Conservation (phyloP, 768 basidiomycete species). For the Melanogaster broomeanus region DNA sequence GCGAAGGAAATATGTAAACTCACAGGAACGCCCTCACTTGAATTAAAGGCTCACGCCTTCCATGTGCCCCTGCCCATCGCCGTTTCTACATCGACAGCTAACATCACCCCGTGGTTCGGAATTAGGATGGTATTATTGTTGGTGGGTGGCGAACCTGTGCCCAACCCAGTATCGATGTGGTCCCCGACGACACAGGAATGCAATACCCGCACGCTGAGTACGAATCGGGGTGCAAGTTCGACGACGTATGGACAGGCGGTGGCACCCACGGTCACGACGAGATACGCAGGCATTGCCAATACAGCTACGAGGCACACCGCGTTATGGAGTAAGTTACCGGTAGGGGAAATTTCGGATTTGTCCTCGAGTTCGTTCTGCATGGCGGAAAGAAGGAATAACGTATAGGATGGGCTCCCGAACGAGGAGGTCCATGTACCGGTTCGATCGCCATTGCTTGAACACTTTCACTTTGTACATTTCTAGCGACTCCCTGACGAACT, state of each 20-base stretch:
- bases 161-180: background rate
- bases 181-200: background rate
- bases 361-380: background rate
- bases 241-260: background rate
- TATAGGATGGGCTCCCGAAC: slow-evolving; percentile 10
- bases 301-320: no score
- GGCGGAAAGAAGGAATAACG: background rate
- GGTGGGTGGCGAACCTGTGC: background rate
- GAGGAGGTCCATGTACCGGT: slow-evolving; percentile 4
- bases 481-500: background rate
- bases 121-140: background rate
- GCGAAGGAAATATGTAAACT: no score
- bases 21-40: no score
- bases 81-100: background rate
- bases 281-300: background rate
- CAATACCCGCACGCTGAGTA: background rate
- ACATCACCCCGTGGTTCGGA: background rate
- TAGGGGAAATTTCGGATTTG: background rate
- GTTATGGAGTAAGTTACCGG: background rate
- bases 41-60: no score
- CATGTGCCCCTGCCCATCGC: background rate
- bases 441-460: slow-evolving; percentile 7
- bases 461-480: slow-evolving; percentile 3
- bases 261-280: background rate
- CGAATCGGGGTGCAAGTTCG: background rate